Percentiles rank a stretch among this genome's conserved stretches.
Evolutionary conservation across 2,329 filamentous ascomycete species (phyloP).

Genomic region (Tetracladium maxilliforme): DNA sequence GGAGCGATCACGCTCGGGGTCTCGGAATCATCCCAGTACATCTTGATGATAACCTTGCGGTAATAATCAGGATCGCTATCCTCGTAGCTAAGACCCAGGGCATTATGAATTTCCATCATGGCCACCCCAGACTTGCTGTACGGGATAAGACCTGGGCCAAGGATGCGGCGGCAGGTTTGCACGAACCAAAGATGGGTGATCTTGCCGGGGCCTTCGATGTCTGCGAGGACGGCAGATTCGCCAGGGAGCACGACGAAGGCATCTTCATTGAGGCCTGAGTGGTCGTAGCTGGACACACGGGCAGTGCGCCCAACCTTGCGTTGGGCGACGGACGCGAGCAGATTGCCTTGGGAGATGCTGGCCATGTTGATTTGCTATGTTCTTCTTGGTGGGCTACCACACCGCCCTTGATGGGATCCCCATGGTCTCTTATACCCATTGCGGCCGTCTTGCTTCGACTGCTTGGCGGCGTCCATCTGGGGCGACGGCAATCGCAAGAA

Average conservation of each 20-base stretch:
- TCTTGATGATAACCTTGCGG: slow-evolving; percentile 18
- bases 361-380: too few relatives aligned
- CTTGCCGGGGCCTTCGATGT: slow-evolving; percentile 16
- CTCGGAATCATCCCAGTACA: slow-evolving; percentile 18
- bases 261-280: slow-evolving; percentile 15
- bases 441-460: too few relatives aligned
- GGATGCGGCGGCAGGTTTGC: slow-evolving; percentile 17
- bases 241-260: slow-evolving; percentile 15
- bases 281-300: slow-evolving; percentile 16
- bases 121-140: slow-evolving; percentile 18
- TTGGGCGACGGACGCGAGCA: slow-evolving; percentile 7
- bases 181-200: slow-evolving; percentile 18
- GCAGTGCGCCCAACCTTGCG: slow-evolving; percentile 11
- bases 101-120: slow-evolving; percentile 18
- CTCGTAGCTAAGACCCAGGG: slow-evolving; percentile 16
- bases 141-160: slow-evolving; percentile 16
- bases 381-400: too few relatives aligned
- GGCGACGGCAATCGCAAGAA: too few relatives aligned
- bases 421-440: too few relatives aligned
- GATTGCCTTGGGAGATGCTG: too few relatives aligned
- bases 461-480: too few relatives aligned
- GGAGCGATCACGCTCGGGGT: slow-evolving; percentile 15
- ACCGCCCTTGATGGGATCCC: too few relatives aligned
- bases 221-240: slow-evolving; percentile 13
- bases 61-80: slow-evolving; percentile 18